phyloP scores from a whole-genome alignment of 169 alveolate genomes.

The Babesia gibsoni region DNA sequence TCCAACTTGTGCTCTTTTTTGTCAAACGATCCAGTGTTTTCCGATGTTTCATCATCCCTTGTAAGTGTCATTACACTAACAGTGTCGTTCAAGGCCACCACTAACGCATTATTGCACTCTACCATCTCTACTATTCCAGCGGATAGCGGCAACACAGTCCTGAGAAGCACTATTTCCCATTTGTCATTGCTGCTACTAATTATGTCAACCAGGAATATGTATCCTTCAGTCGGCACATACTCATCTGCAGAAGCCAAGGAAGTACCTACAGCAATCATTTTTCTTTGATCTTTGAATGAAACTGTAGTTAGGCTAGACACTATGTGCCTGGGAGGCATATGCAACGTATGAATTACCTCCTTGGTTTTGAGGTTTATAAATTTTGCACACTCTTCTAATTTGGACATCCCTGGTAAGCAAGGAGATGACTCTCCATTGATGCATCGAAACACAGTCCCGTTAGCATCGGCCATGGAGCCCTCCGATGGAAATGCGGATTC shows the following conservation, averaged over 20 bases:
- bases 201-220: constrained; percentile 39
- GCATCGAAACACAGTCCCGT: constrained; percentile 15
- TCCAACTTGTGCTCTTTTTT: constrained; percentile 19
- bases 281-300: constrained; percentile 22
- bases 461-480: not conserved
- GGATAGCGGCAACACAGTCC: constrained; percentile 21
- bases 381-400: constrained; percentile 9
- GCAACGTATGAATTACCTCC: constrained; percentile 37
- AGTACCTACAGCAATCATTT: constrained; percentile 43
- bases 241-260: constrained; percentile 27
- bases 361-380: constrained; percentile 22
- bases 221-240: constrained; percentile 50
- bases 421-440: not conserved
- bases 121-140: constrained; percentile 56
- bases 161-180: constrained; percentile 10
- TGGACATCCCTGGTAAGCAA: constrained; percentile 3
- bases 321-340: constrained; percentile 32
- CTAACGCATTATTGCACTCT: constrained; percentile 1
- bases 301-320: constrained; percentile 35
- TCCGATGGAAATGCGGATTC: not conserved
- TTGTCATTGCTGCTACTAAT: not conserved
- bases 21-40: not conserved
- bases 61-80: constrained; percentile 26
- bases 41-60: not conserved
- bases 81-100: constrained; percentile 46